A percentile compares a stretch with the other conserved stretches of the same genome.
These are phyloP conservation scores for Mallotus japonicus DNA, from an alignment of 441 rosid species.

Conservation along the genomic window DNA sequence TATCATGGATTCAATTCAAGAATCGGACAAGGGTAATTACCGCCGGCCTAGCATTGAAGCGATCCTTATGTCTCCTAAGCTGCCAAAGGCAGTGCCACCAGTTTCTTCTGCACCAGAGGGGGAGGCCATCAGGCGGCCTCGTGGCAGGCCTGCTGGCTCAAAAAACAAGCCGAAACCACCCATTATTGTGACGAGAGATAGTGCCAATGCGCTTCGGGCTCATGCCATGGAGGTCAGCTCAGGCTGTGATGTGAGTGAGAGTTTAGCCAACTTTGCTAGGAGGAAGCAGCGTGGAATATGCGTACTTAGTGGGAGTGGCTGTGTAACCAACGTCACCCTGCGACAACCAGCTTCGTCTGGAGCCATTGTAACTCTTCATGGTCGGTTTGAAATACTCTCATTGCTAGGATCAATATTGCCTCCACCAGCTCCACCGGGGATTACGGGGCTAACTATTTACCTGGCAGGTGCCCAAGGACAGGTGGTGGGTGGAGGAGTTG, in stretches of 20 bases:
- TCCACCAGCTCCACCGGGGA: slow-evolving; percentile 91
- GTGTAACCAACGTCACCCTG: slow-evolving; percentile 83
- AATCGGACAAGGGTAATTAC: slow-evolving; percentile 36
- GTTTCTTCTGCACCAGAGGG: slow-evolving; percentile 58
- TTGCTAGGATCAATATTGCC: slow-evolving; percentile 85
- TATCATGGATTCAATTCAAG: slow-evolving; percentile 48
- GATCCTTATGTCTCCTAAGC: slow-evolving; percentile 37
- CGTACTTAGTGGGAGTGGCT: slow-evolving; percentile 74
- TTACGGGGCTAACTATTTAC: slow-evolving; percentile 77
- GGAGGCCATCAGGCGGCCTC: slow-evolving; percentile 62
- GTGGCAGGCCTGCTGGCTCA: slow-evolving; percentile 95
- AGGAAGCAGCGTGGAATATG: slow-evolving; percentile 86
- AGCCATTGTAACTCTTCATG: slow-evolving; percentile 73
- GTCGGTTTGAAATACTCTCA: slow-evolving; percentile 87
- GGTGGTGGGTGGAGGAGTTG: slow-evolving; percentile 86
- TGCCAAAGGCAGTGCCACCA: slow-evolving; percentile 53
- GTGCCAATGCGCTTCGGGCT: slow-evolving; percentile 85
- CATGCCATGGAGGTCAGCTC: slow-evolving; percentile 88
- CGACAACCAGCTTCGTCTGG: slow-evolving; percentile 81
- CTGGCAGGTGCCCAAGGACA: slow-evolving; percentile 91
- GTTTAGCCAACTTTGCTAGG: slow-evolving; percentile 72
- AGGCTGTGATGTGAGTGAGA: slow-evolving; percentile 80
- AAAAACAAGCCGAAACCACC: slow-evolving; percentile 92
- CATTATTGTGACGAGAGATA: slow-evolving; percentile 75
- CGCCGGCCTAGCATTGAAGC: slow-evolving; percentile 37